Evolutionary conservation across 345 rosid species (phyloP), one percentile per base, ranked within the genome.

Genomic region (Melastoma malabathricum): DNA sequence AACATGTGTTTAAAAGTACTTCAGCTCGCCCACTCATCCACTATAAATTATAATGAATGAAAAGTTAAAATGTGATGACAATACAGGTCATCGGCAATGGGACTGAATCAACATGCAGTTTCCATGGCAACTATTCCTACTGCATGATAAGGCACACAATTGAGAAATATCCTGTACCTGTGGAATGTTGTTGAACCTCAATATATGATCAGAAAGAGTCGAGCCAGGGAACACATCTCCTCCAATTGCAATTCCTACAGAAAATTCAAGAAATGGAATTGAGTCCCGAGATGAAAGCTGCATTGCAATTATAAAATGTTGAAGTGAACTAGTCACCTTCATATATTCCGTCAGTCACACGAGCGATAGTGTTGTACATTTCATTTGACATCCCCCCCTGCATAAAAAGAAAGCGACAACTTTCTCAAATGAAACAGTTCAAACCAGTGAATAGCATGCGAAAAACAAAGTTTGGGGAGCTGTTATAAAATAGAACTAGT

Each of bases 381-480:
- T 90, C 98, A 68, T 90, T 90, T 15, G 96, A 90, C 98, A 86
- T 90, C 47, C 98, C 98, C 63, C 96, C 98, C 98, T 86, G 73
- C 60, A 72, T 48, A 34, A 5, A 27, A 27, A 27, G 31, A 6
- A 27, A 3, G 6, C 6, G 31, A 27, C 31, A 2, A 27, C 4
- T 27, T 27, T 27, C 31, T 27, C 31, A 27, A 6, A 6, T 27
- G 31, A 27, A 27, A 27, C 4, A 6, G 31, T 27, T 27, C 31
- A 27, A 27, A 27, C 31, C 3, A 27, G 31, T 27, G 6, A 27
- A 2, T 27, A 27, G 31, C 6, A 27, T 27, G 31, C 31, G 4
- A 27, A 27, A 27, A 27, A 27, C 3, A 6, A 27, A 27, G 31
- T 27, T 27, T 3, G 31, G 4, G 31, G 6, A 27, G 3, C 31